These are phyloP conservation scores for Galeopsis tetrahit DNA, from an alignment of 257 asterid genomes.

Conservation along the genomic window DNA sequence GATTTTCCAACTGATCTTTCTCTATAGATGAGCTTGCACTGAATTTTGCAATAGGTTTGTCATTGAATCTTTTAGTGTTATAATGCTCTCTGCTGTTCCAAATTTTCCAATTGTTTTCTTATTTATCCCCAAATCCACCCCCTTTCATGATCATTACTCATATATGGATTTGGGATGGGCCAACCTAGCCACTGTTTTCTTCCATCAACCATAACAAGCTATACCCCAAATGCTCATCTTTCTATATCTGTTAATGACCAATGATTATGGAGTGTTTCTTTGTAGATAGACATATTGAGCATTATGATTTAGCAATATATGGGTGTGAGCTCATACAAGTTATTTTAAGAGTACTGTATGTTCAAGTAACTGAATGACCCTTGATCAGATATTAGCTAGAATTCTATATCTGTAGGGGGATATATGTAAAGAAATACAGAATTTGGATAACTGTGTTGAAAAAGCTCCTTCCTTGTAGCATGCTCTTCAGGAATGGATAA, in stretches of 20 bases:
- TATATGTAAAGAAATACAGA: not conserved
- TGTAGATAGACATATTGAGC: constrained; percentile 1
- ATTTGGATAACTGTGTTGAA: not conserved
- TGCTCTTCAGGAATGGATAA: not conserved
- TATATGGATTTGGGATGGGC: not conserved
- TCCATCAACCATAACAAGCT: not conserved
- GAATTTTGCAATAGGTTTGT: constrained; percentile 69
- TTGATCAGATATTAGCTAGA: not conserved
- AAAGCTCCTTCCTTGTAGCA: not conserved
- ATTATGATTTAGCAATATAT: not conserved
- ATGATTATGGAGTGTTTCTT: constrained; percentile 7
- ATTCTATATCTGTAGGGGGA: not conserved
- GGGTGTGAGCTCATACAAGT: not conserved
- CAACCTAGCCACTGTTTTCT: constrained; percentile 13
- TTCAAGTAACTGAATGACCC: not conserved
- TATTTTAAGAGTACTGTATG: not conserved
- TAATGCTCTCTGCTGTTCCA: constrained; percentile 17
- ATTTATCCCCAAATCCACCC: not conserved
- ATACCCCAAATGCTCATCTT: not conserved
- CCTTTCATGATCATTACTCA: constrained; percentile 6
- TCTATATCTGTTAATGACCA: not conserved
- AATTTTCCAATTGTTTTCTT: constrained; percentile 1
- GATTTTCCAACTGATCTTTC: not conserved
- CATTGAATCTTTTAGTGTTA: constrained; percentile 1
- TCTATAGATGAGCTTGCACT: not conserved